phyloP scores from a whole-genome alignment of 2,329 filamentous ascomycete genomes.

The Diaporthe amygdali region DNA sequence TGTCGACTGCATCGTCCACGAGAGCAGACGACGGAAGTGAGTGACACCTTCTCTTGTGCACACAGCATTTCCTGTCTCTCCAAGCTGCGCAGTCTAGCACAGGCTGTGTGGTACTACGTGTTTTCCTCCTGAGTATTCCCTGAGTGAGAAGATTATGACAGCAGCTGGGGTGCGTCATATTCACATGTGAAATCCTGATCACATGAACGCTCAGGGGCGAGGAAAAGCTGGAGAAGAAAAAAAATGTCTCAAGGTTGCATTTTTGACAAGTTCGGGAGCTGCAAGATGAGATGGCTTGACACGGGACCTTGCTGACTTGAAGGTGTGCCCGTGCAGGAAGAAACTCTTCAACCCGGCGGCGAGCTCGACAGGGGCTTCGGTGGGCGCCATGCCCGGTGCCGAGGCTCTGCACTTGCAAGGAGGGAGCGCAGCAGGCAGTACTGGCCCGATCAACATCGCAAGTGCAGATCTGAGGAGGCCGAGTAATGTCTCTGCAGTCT shows the following conservation, averaged over 20 bases:
- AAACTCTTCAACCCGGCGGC: slow-evolving; percentile 45
- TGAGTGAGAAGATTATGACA: background rate
- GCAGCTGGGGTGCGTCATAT: slow-evolving; percentile 11
- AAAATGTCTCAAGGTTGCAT: slow-evolving; percentile 12
- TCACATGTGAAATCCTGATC: slow-evolving; percentile 28
- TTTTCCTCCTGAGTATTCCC: background rate
- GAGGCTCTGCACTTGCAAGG: slow-evolving; percentile 51
- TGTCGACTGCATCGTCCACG: slow-evolving; percentile 76
- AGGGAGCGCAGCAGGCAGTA: slow-evolving; percentile 27
- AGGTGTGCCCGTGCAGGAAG: slow-evolving; percentile 42
- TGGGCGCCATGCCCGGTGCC: slow-evolving; percentile 40
- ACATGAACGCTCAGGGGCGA: slow-evolving; percentile 20
- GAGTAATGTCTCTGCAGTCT: slow-evolving; percentile 36
- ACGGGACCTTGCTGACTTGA: slow-evolving; percentile 9
- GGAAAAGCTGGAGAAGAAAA: background rate
- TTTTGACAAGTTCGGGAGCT: background rate
- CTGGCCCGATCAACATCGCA: slow-evolving; percentile 41
- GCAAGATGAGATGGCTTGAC: slow-evolving; percentile 3
- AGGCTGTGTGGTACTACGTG: background rate
- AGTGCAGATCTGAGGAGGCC: slow-evolving; percentile 44
- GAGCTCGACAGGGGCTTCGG: slow-evolving; percentile 31
- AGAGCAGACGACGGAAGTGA: slow-evolving; percentile 87
- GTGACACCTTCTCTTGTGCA: slow-evolving; percentile 40
- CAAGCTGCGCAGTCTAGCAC: background rate
- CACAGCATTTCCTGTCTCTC: background rate